Evolutionary conservation across 495 filamentous ascomycete genomes (phyloP).

Genomic region (Copromyces sp.): DNA sequence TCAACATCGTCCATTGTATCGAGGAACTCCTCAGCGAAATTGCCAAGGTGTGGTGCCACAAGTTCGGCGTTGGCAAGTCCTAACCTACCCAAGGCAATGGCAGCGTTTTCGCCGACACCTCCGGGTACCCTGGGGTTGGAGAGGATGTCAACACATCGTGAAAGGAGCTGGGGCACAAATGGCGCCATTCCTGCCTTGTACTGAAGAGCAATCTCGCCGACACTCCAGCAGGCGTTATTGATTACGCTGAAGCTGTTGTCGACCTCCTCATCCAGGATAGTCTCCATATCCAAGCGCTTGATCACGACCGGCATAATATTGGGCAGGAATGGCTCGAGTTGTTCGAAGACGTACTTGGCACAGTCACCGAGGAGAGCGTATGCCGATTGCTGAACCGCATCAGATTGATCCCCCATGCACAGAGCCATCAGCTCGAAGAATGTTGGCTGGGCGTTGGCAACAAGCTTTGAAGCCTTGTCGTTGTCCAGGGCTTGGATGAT

Average conservation of each 20-base stretch:
- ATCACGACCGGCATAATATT: conserved; percentile 69
- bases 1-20: conserved; percentile 73
- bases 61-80: conserved; percentile 70
- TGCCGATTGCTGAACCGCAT: conserved; percentile 91
- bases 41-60: conserved; percentile 70
- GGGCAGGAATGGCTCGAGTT: conserved; percentile 64
- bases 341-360: conserved; percentile 85
- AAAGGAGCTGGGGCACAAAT: conserved; percentile 66
- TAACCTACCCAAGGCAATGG: conserved; percentile 82
- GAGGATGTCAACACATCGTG: conserved; percentile 66
- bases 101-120: conserved; percentile 89
- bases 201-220: conserved; percentile 84
- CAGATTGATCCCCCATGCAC: conserved; percentile 87
- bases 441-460: conserved; percentile 60
- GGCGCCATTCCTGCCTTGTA: conserved; percentile 61
- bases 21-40: conserved; percentile 73
- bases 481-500: conserved; percentile 87
- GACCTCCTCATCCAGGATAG: conserved; percentile 61
- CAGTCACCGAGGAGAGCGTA: conserved; percentile 95
- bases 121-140: conserved; percentile 75
- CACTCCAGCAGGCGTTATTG: conserved; percentile 98
- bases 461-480: conserved; percentile 61
- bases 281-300: conserved; percentile 74
- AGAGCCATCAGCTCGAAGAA: conserved; percentile 85
- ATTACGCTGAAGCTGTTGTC: conserved; percentile 78